Base-by-base conservation (phyloP, 2,329 filamentous ascomycete species). In the Tolypocladium ovalisporum region DNA sequence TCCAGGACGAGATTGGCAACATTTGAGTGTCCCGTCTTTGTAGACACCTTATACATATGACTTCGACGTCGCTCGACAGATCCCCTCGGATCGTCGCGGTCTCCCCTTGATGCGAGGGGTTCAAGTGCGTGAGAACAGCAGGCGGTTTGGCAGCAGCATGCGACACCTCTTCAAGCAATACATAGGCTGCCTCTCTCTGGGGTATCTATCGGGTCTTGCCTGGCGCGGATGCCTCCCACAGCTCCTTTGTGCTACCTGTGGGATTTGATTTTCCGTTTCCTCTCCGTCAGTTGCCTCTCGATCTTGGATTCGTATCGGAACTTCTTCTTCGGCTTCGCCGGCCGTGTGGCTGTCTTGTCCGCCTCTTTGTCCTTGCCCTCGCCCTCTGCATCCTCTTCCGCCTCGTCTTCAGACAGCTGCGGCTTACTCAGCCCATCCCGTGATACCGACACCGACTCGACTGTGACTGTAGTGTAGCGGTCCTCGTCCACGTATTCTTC, bases 401-500 rank as follows among this genome's bases (percentile, higher is more conserved):
- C 69, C 27, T 75, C 72, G n/a, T 72, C 70, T 12, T 70, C 67
- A 6, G 61, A 64, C 58, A 74, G 64, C 49, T 75, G 70, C 4
- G 74, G 71, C 64, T 82, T 86, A 58, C 83, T 79, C 53, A 95
- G 74, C 0, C 89, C 89, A 57, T 91, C 84, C 63, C 84, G 83
- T 15, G 88, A 86, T 19, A 95, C 82, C 61, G 87, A 87, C 63
- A 99, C 90, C 13, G 89, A 87, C 70, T 97, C 93, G 1, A 99
- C 86, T 0, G 90, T 97, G 32, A 99, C 94, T 1, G 90, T 96
- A 0, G 94, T 97, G 70, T 90, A 97, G 68, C 88, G 89, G 71
- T 97, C 93, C 70, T 97, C 94, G 71, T 99, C 94, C 62, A 97
- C 83, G 73, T 97, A 99, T 71, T 97, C 91, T 63, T 93, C 91